These are phyloP conservation scores for Monilinia laxa DNA, from an alignment of 2,329 filamentous ascomycete species.

Conservation along the genomic window DNA sequence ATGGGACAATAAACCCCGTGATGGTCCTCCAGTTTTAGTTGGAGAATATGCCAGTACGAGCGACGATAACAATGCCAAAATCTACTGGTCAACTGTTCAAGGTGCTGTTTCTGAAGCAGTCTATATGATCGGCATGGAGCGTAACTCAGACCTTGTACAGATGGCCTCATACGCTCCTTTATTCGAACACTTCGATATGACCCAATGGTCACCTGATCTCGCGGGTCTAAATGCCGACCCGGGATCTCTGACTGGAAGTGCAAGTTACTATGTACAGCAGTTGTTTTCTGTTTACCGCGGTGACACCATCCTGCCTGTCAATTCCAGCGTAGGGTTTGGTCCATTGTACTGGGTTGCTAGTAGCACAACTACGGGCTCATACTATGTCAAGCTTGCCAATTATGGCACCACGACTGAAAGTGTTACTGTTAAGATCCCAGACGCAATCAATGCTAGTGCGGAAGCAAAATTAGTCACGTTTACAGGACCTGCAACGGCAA, in stretches of 20 bases:
- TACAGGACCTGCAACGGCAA: conserved; percentile 13
- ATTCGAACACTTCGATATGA: conserved; percentile 40
- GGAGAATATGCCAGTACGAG: conserved; percentile 30
- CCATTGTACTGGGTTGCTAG: conserved; percentile 51
- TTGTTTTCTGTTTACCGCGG: conserved; percentile 49
- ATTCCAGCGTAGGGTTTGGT: conserved; percentile 40
- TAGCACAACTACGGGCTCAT: conserved; percentile 40
- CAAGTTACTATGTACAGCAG: conserved; percentile 32
- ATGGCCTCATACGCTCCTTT: conserved; percentile 36
- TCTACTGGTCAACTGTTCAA: conserved; percentile 26
- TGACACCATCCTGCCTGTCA: conserved; percentile 48
- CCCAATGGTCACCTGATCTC: conserved; percentile 33
- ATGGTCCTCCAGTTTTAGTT: conserved; percentile 23
- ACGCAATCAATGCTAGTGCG: neutral
- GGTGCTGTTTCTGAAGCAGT: conserved; percentile 27
- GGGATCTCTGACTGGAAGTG: conserved; percentile 23
- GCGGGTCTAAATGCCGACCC: conserved; percentile 27
- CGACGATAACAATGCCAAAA: conserved; percentile 21
- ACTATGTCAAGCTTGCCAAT: conserved; percentile 52
- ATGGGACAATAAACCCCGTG: conserved; percentile 23
- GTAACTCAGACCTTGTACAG: conserved; percentile 28
- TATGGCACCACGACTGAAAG: conserved; percentile 48
- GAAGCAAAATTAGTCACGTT: conserved; percentile 19
- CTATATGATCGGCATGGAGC: conserved; percentile 29
- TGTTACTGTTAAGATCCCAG: conserved; percentile 37